Percentiles rank a stretch among this genome's conserved stretches.
These are phyloP conservation scores for Brassica incana DNA, from an alignment of 345 rosid species.

Conservation along the genomic window DNA sequence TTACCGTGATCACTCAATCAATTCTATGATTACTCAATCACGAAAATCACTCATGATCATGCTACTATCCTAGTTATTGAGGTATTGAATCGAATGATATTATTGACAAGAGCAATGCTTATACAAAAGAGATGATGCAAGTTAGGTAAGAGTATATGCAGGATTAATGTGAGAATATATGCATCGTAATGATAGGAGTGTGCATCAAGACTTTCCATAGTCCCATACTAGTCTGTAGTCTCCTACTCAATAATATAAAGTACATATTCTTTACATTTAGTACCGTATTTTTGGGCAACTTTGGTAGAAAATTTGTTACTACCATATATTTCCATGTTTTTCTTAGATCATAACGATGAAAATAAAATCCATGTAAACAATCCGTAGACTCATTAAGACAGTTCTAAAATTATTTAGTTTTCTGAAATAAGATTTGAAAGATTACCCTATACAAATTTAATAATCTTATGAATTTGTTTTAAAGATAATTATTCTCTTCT, in stretches of 20 bases:
- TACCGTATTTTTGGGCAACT: background rate
- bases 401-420: background rate
- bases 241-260: background rate
- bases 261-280: background rate
- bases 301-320: background rate
- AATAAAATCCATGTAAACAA: background rate
- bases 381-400: background rate
- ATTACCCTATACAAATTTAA: background rate
- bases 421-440: background rate
- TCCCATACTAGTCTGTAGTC: too few species aligned
- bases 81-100: too few species aligned
- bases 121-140: too few species aligned
- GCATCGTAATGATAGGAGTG: too few species aligned
- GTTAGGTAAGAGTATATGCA: too few species aligned
- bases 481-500: background rate
- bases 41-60: background rate
- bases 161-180: too few species aligned
- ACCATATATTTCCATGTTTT: background rate
- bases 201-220: too few species aligned
- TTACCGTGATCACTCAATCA: background rate
- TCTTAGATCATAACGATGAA: slow-evolving; percentile 1
- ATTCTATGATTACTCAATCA: background rate
- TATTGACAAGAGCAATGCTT: too few species aligned
- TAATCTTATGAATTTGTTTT: background rate
- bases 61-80: background rate